phyloP scores from a whole-genome alignment of 805 yeast species.

The Lachancea quebecensis region DNA sequence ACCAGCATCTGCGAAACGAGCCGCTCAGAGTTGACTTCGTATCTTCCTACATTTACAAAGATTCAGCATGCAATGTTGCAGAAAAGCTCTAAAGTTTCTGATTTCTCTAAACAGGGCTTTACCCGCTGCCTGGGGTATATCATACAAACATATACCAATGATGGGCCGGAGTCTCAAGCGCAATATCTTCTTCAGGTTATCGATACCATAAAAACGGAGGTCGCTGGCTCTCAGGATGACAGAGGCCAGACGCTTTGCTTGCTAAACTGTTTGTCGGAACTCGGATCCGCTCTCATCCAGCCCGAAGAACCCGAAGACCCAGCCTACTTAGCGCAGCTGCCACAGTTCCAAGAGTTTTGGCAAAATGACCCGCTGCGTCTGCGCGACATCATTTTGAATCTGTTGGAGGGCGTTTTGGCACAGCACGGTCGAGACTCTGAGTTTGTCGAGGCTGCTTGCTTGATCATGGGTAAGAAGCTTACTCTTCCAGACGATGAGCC shows the following conservation, averaged over 20 bases:
- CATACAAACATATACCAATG: conserved; percentile 40
- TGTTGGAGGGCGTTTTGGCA: conserved; percentile 35
- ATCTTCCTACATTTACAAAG: conserved; percentile 19
- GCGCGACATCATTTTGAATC: conserved; percentile 38
- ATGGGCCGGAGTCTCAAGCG: conserved; percentile 41
- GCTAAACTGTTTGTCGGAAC: conserved; percentile 55
- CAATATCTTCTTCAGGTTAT: conserved; percentile 31
- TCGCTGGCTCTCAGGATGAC: conserved; percentile 18
- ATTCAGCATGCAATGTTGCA: conserved; percentile 31
- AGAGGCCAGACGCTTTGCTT: conserved; percentile 48
- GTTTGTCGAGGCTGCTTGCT: conserved; percentile 57
- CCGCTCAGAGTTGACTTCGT: conserved; percentile 21
- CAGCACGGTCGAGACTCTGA: conserved; percentile 38
- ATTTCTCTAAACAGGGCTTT: conserved; percentile 42
- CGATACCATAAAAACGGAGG: conserved; percentile 24
- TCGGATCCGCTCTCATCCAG: conserved; percentile 61
- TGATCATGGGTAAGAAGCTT: conserved; percentile 39
- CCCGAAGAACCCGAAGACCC: conserved; percentile 40
- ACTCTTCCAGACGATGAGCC: conserved; percentile 26
- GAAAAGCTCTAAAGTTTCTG: conserved; percentile 23
- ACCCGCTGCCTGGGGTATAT: conserved; percentile 58
- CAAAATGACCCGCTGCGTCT: conserved; percentile 39
- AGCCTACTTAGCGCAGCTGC: conserved; percentile 13
- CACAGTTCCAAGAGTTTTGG: conserved; percentile 41
- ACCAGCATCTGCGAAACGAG: conserved; percentile 27